phyloP scores from a whole-genome alignment of 2,329 filamentous ascomycete species.

The Hymenotorrendiella dingleyae region DNA sequence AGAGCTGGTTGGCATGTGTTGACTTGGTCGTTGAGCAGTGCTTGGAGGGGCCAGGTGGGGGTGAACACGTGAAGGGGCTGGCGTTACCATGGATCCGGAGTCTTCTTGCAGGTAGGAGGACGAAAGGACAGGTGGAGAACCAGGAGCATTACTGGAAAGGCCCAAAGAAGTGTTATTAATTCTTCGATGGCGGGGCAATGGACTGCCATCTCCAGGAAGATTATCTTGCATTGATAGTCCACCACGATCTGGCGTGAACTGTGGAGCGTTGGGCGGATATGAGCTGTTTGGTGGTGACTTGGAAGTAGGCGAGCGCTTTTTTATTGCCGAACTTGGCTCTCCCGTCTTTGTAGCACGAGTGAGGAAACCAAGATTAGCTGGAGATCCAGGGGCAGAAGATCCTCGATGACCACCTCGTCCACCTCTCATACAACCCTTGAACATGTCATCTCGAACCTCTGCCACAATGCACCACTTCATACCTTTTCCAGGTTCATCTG shows the following conservation, averaged over 20 bases:
- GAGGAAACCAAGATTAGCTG: constrained; percentile 50
- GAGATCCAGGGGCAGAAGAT: constrained; percentile 66
- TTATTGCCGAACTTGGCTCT: constrained; percentile 45
- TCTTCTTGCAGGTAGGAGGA: constrained; percentile 60
- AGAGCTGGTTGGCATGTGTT: constrained; percentile 80
- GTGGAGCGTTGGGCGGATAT: constrained; percentile 36
- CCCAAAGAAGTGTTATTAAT: constrained; percentile 39
- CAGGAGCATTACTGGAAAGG: constrained; percentile 45
- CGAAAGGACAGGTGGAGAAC: constrained; percentile 52
- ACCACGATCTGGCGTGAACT: constrained; percentile 54
- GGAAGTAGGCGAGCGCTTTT: constrained; percentile 45
- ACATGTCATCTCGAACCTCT: constrained; percentile 80
- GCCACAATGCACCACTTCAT: constrained; percentile 98
- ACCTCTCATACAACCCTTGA: constrained; percentile 48
- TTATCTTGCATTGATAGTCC: constrained; percentile 32
- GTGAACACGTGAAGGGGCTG: constrained; percentile 66
- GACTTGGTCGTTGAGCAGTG: constrained; percentile 73
- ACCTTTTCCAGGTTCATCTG: constrained; percentile 93
- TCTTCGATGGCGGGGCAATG: constrained; percentile 51
- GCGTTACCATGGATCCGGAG: constrained; percentile 58
- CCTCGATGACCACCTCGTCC: constrained; percentile 59
- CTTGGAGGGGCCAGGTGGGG: constrained; percentile 73
- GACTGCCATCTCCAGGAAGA: constrained; percentile 47
- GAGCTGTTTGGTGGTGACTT: constrained; percentile 51
- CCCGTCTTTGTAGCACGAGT: constrained; percentile 53